Evolutionary conservation across 768 basidiomycete species (phyloP), one percentile per base, ranked within the genome.

Genomic region (Amanita subjunquillea): DNA sequence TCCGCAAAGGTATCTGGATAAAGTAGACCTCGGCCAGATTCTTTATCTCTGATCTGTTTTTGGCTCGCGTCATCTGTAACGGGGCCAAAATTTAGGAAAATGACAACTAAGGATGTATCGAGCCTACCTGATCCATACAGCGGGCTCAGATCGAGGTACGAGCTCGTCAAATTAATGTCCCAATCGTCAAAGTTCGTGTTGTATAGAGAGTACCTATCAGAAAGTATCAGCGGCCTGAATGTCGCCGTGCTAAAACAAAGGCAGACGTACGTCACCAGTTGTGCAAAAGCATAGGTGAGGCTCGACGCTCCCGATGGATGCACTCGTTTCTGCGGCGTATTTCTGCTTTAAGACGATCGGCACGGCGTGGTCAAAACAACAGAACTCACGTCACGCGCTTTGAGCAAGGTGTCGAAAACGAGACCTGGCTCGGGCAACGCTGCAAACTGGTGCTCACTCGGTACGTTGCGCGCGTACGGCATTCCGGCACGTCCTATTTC

Each of bases 211-310:
- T 85, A 83, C 45, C 53, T 54, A 37, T 1, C 12, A 13, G 34
- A 17, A 30, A 48, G 36, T 30, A 32, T 6, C 4, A 10, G 13
- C 13, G n/a, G 2, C 25, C 12, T 15, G 3, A 3, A 13, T 4
- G 13, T 3, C 30, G 6, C 17, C 29, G 9, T 30, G 8, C 7
- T 8, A 30, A 23, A 9, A 34, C n/a, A 17, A 36, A 17, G 6
- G 6, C 20, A 9, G 13, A 48, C 46, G 12, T 47, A 54, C 53
- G 77, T 82, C 53, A 85, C 72, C 36, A 85, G 65, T 30, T 79
- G 69, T 2, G 83, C 85, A 56, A 83, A 84, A 2, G 84, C 79
- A 57, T 85, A 86, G 58, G 80, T 77, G 42, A 83, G 58, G 58
- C 73, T 77, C 15, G 80, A 83, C 54, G 80, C 72, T 23, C 84